Evolutionary conservation across 2,329 filamentous ascomycete species (phyloP).

Genomic region (Xylariaceae sp.): DNA sequence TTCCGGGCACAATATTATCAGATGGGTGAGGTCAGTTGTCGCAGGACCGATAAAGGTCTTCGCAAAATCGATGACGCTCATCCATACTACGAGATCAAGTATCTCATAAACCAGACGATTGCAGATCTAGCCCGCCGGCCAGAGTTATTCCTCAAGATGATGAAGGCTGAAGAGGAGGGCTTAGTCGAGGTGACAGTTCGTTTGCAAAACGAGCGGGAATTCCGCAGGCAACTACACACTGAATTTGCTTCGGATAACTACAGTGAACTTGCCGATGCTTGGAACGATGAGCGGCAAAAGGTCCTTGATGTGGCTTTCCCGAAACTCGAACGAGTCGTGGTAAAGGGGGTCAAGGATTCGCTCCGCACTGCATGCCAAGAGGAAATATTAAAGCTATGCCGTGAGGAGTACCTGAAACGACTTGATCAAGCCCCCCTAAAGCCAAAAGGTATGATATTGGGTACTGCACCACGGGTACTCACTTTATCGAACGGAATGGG

Average conservation of each 20-base stretch:
- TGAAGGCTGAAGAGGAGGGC: constrained; percentile 92
- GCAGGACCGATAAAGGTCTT: constrained; percentile 88
- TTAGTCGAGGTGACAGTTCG: constrained; percentile 79
- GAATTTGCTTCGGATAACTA: constrained; percentile 94
- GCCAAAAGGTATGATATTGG: constrained; percentile 85
- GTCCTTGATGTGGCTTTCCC: constrained; percentile 75
- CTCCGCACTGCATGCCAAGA: constrained; percentile 92
- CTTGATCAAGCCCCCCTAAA: constrained; percentile 96
- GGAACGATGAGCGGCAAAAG: constrained; percentile 84
- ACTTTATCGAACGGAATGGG: constrained; percentile 83
- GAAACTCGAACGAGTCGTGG: constrained; percentile 78
- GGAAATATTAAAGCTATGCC: constrained; percentile 79
- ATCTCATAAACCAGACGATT: constrained; percentile 84
- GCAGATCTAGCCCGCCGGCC: constrained; percentile 75
- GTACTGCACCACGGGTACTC: constrained; percentile 81
- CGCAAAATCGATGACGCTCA: constrained; percentile 92
- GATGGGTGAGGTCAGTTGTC: constrained; percentile 79
- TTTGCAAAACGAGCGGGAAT: constrained; percentile 70
- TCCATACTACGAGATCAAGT: constrained; percentile 97
- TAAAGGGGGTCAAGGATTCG: constrained; percentile 90
- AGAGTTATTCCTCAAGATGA: constrained; percentile 92
- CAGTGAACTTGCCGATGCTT: constrained; percentile 89
- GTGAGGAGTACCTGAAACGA: constrained; percentile 82
- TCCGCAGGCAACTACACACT: constrained; percentile 70
- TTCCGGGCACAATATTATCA: constrained; percentile 80